Base-by-base conservation (phyloP, 2,329 filamentous ascomycete genomes). In the Ceratocystis variospora region DNA sequence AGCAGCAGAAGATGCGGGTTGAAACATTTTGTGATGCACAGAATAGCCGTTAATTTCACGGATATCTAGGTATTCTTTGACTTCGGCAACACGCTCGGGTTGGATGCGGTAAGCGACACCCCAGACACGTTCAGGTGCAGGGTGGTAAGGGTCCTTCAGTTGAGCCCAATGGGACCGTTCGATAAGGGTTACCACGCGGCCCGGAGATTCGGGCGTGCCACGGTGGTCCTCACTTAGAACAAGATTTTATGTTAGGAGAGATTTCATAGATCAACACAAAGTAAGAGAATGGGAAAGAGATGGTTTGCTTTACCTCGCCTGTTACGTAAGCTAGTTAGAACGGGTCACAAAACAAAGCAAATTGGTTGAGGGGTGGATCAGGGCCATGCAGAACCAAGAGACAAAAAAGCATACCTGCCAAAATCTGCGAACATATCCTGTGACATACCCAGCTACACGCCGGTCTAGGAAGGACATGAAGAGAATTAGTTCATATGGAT, bases 1-100 rank as follows among this genome's bases (percentile, higher is more conserved):
- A 3, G 73, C 66, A 15, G 73, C 72, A 31, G 73, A 72, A 69
- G 78, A 75, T 53, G 75, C 73, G 5, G 87, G 85, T 71, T 92
- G 80, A 75, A 97, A 96, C 0, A 88, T 85, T 33, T 91, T 90
- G 75, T 91, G 90, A 76, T 96, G 92, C 70, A 96, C 95, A 65
- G 87, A 89, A 77, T 99, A 99, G 31, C 94, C 94, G 77, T 97
- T 96, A 73, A 97, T 96, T 76, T 99, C 94, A 59, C 94, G 87
- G 70, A 96, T 93, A 75, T 97, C 92, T 61, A 99, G 88, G 74
- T 96, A 96, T 67, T 86, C 82, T 71, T 89, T 87, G 3, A 96
- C 93, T 77, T 93, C 87, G 68, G 85, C 81, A 25, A 95, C 90
- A 70, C 86, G 82, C 1, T 83, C 79, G 5, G 86, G 76, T 33